Evolutionary conservation across 805 yeast genomes (phyloP).

Genomic region (Sporopachydermia lactativora): DNA sequence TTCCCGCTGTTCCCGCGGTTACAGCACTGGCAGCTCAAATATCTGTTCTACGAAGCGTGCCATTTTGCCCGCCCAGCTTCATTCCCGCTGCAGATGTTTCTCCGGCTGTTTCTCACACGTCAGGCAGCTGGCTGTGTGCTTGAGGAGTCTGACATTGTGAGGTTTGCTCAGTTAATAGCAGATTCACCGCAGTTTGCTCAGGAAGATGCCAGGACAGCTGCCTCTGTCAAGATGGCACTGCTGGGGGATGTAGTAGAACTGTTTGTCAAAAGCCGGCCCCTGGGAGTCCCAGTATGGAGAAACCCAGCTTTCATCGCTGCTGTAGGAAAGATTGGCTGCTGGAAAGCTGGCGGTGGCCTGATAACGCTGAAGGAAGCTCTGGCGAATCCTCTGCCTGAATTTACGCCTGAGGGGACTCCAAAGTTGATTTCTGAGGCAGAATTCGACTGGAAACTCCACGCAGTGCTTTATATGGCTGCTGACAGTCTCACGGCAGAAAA

Average conservation of each 20-base stretch:
- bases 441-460: too few species aligned
- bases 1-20: conserved; percentile 7
- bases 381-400: not conserved
- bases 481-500: not conserved
- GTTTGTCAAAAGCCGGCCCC: not conserved
- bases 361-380: not conserved
- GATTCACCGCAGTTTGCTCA: conserved; percentile 14
- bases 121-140: conserved; percentile 18
- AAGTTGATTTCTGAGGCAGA: not conserved
- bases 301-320: not conserved
- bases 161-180: conserved; percentile 15
- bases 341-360: not conserved
- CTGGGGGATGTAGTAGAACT: not conserved
- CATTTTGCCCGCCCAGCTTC: conserved; percentile 11
- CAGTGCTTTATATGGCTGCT: too few species aligned
- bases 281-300: not conserved
- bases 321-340: not conserved
- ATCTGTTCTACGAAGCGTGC: conserved; percentile 15
- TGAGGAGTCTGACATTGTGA: conserved; percentile 15
- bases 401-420: not conserved
- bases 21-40: conserved; percentile 17
- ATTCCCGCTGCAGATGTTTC: conserved; percentile 13
- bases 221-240: conserved; percentile 13
- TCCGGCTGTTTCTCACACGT: conserved; percentile 15
- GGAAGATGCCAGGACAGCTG: conserved; percentile 6